Conservation (phyloP, 148 eudicot species). For the Beta vulgaris region DNA sequence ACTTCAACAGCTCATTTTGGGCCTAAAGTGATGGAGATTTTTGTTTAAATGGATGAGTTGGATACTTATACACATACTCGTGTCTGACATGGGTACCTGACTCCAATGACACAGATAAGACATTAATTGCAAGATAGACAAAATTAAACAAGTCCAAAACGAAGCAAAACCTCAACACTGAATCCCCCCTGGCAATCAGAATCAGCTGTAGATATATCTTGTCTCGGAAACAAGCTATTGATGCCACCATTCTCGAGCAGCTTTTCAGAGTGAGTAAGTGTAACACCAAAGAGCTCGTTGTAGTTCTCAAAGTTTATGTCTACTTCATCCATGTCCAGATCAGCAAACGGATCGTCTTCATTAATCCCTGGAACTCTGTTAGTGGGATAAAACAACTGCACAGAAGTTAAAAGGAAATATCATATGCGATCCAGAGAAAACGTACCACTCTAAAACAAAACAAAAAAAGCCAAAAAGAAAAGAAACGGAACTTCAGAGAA, state of each 20-base stretch:
- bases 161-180: constrained; percentile 39
- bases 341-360: constrained; percentile 46
- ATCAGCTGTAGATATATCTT: constrained; percentile 30
- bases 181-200: constrained; percentile 24
- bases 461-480: not conserved
- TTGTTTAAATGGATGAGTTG: too few species aligned
- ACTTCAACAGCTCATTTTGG: too few species aligned
- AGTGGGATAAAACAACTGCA: constrained; percentile 42
- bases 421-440: not conserved
- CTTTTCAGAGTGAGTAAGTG: constrained; percentile 39
- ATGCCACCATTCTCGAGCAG: constrained; percentile 48
- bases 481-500: not conserved
- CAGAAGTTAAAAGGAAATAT: constrained; percentile 17
- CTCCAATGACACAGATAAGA: too few species aligned
- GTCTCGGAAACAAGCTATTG: constrained; percentile 37
- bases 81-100: not conserved
- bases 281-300: constrained; percentile 45
- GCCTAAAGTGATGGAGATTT: too few species aligned
- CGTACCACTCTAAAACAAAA: not conserved
- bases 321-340: constrained; percentile 42
- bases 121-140: not conserved
- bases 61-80: not conserved
- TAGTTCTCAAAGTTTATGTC: constrained; percentile 45
- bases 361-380: constrained; percentile 37
- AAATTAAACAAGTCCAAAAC: not conserved